phyloP scores from a whole-genome alignment of 2,329 filamentous ascomycete species.

The Nannizziopsis arthrosporioides region DNA sequence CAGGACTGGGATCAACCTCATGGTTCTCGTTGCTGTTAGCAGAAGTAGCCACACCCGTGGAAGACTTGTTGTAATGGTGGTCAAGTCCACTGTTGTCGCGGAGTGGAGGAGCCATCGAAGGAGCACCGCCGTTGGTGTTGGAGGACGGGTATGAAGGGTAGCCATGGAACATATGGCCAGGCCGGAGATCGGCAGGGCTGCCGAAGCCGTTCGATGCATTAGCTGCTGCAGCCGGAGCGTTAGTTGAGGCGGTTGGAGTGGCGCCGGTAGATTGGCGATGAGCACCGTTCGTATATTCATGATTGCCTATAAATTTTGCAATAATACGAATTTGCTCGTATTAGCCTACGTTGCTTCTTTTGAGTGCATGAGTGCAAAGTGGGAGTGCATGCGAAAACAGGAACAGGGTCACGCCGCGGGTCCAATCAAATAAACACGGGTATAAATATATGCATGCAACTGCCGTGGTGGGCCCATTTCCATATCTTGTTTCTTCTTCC shows the following conservation, averaged over 20 bases:
- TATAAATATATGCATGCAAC: background rate
- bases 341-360: conserved; percentile 34
- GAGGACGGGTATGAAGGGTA: conserved; percentile 50
- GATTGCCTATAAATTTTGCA: conserved; percentile 25
- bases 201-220: conserved; percentile 24
- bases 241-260: no score
- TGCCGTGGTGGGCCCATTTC: no score
- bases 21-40: conserved; percentile 11
- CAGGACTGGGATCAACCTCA: conserved; percentile 23
- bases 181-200: conserved; percentile 55
- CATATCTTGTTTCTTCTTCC: no score
- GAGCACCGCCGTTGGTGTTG: conserved; percentile 32
- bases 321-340: conserved; percentile 20
- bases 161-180: conserved; percentile 60
- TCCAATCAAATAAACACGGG: conserved; percentile 5
- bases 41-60: conserved; percentile 26
- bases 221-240: no score
- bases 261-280: conserved; percentile 52
- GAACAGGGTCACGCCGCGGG: background rate
- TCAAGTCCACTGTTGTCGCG: conserved; percentile 42
- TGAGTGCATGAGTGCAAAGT: background rate
- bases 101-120: conserved; percentile 54
- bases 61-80: conserved; percentile 22
- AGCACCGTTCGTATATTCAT: conserved; percentile 37
- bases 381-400: background rate